Conservation (phyloP, 2,329 filamentous ascomycete genomes). For the Ilyonectria destructans region DNA sequence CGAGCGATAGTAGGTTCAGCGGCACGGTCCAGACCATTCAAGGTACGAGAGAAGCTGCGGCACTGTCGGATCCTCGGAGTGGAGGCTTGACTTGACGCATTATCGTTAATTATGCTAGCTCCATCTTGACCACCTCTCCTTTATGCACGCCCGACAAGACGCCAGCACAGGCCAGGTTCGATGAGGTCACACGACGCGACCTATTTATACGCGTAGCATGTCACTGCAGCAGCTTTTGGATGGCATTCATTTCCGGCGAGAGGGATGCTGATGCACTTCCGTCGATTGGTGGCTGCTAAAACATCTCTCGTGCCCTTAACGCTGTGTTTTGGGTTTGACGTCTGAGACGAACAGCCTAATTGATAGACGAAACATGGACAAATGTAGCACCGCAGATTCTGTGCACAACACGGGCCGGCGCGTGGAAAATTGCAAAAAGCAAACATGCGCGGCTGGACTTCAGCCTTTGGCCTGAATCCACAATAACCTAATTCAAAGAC, state of each 20-base stretch:
- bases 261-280: neutral
- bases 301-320: neutral
- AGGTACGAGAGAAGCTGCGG: neutral
- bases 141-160: neutral
- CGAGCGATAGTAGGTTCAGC: neutral
- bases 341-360: neutral
- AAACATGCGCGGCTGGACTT: neutral
- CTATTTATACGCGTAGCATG: neutral
- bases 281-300: neutral
- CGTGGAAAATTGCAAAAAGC: constrained; percentile 2
- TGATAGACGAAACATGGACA: neutral
- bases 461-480: neutral
- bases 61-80: neutral
- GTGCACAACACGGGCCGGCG: neutral
- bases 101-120: neutral
- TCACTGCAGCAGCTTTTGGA: neutral
- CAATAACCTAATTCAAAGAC: neutral
- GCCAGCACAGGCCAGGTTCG: neutral
- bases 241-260: neutral
- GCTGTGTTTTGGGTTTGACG: neutral
- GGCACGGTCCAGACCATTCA: neutral
- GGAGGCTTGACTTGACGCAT: neutral
- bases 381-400: neutral
- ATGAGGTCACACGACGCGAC: constrained; percentile 2
- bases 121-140: neutral